These are phyloP conservation scores for Citeromyces hawaiiensis DNA, from an alignment of 1,139 yeast species.

Conservation along the genomic window DNA sequence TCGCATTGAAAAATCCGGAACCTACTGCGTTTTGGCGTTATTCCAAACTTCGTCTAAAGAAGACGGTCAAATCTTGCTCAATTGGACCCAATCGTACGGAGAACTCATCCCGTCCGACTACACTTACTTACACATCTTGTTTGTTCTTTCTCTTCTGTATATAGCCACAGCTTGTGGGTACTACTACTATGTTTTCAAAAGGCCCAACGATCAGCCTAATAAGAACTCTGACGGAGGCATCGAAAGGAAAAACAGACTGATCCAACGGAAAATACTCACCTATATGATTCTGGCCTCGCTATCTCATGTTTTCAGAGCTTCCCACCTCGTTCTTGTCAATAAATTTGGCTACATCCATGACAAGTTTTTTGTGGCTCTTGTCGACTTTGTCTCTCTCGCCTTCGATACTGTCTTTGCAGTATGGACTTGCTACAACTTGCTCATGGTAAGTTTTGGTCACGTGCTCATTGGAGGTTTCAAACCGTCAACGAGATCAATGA, in stretches of 20 bases:
- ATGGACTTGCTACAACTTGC: conserved; percentile 16
- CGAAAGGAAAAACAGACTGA: conserved; percentile 2
- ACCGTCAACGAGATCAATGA: conserved; percentile 6
- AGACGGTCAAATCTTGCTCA: conserved; percentile 8
- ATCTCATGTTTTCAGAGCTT: conserved; percentile 8
- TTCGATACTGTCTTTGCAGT: conserved; percentile 12
- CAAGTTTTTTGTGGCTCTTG: conserved; percentile 8
- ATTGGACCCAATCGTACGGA: conserved; percentile 17
- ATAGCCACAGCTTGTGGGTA: conserved; percentile 6
- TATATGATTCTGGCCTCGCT: conserved; percentile 10
- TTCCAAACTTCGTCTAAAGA: conserved; percentile 6
- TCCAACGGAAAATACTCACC: conserved; percentile 14
- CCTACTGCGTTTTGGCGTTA: conserved; percentile 4
- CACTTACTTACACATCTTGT: conserved; percentile 10
- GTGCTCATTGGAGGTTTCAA: conserved; percentile 10
- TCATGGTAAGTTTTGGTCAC: conserved; percentile 15
- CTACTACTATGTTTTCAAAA: conserved; percentile 6
- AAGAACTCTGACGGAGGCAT: conserved; percentile 6
- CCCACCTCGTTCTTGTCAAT: conserved; percentile 11
- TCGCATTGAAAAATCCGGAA: conserved; percentile 1
- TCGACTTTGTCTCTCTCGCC: conserved; percentile 9
- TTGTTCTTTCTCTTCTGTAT: conserved; percentile 11
- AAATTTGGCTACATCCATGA: conserved; percentile 12
- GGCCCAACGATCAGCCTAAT: conserved; percentile 1
- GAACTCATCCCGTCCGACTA: conserved; percentile 14